Percentiles rank a stretch among this genome's conserved stretches.
These are phyloP conservation scores for Termitomyces sp. DNA, from an alignment of 768 basidiomycete species.

Conservation along the genomic window DNA sequence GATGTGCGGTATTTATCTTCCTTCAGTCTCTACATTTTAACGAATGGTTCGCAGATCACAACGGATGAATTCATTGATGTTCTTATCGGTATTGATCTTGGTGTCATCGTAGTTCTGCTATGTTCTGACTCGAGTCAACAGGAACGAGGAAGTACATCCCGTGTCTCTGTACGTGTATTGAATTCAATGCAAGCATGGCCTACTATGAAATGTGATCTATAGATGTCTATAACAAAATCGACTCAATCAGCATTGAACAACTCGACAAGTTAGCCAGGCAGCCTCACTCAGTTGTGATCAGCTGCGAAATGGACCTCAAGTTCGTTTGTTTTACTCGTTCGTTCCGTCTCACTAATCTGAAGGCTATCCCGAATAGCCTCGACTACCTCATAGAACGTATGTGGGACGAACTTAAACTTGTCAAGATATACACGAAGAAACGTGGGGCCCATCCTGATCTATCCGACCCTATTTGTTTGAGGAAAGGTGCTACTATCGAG, in stretches of 20 bases:
- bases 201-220: background rate
- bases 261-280: conserved; percentile 81
- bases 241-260: conserved; percentile 79
- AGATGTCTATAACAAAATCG: conserved; percentile 98
- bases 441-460: conserved; percentile 93
- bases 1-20: conserved; percentile 50
- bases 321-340: conserved; percentile 26
- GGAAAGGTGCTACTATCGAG: conserved; percentile 94
- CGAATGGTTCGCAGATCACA: conserved; percentile 59
- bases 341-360: background rate
- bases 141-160: conserved; percentile 94
- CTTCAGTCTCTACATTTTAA: background rate
- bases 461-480: conserved; percentile 83
- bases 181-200: background rate
- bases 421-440: conserved; percentile 97
- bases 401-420: conserved; percentile 76
- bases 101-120: background rate
- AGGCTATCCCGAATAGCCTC: conserved; percentile 38
- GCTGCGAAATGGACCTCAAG: conserved; percentile 94
- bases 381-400: conserved; percentile 73
- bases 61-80: conserved; percentile 98
- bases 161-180: conserved; percentile 67
- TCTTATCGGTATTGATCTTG: conserved; percentile 64
- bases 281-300: conserved; percentile 89
- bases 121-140: conserved; percentile 22